These are phyloP conservation scores for Solanum tarijense DNA, from an alignment of 257 asterid genomes.

Conservation along the genomic window DNA sequence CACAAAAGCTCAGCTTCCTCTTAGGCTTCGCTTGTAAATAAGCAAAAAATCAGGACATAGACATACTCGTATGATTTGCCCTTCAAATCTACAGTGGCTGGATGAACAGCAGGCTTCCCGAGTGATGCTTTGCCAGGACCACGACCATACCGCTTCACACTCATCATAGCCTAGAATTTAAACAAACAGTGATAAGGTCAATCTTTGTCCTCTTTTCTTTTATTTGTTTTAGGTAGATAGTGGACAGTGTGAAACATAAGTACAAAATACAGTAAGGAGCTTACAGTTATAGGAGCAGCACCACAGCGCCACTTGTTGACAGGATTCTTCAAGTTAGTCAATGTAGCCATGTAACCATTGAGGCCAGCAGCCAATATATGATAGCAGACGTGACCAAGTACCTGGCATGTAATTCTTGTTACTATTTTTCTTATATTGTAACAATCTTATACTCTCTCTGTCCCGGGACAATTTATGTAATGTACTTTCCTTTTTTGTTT, in stretches of 20 bases:
- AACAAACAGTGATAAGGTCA: not conserved
- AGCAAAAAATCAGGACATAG: not conserved
- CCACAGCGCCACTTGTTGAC: conserved; percentile 93
- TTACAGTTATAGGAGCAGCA: conserved; percentile 93
- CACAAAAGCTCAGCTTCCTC: not conserved
- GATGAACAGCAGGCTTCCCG: conserved; percentile 89
- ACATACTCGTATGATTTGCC: conserved; percentile 88
- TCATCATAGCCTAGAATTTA: conserved; percentile 76
- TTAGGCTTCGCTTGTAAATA: not conserved
- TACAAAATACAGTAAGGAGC: conserved; percentile 5
- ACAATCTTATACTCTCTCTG: not conserved
- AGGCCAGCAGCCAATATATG: conserved; percentile 86
- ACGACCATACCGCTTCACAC: conserved; percentile 75
- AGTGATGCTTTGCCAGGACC: conserved; percentile 53
- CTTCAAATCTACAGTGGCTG: conserved; percentile 87
- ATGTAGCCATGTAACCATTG: conserved; percentile 91
- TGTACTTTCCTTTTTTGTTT: not conserved
- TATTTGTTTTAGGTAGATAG: not conserved
- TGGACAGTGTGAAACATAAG: not conserved
- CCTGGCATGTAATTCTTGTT: conserved; percentile 26
- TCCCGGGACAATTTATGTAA: not conserved
- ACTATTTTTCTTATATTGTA: not conserved
- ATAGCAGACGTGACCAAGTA: conserved; percentile 82
- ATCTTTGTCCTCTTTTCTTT: not conserved
- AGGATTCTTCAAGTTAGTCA: conserved; percentile 81